Base-by-base conservation (phyloP, 441 rosid species). In the Erodium trifolium region DNA sequence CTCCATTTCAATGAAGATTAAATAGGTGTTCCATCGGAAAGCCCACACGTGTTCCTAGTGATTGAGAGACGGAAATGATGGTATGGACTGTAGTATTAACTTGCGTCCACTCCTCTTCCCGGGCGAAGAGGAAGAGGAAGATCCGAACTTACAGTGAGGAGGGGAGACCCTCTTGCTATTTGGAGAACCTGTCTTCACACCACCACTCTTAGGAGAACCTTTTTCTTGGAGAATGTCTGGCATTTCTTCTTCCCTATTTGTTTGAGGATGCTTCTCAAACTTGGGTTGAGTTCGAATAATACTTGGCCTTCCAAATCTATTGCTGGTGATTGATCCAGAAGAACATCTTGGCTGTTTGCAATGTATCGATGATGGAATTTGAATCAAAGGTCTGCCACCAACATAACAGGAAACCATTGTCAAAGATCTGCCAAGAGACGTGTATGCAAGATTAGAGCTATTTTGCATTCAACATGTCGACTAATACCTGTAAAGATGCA, bases 121-220 rank as follows among this genome's bases (percentile, higher is more conserved):
- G 3, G 95, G 87, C 60, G 89, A 83, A 37, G 91, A 83, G 29
- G 89, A 83, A 35, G 34, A 31, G 34, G 41, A 37, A 37, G 90
- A 83, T 34, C 88, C 87, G 13, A 86, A 74, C 69, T 81, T 82
- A 9, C 69, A 68, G 41, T 86, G 83, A 17, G 95, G 97, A 16
- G 96, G 97, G 73, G 98, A 92, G 71, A 95, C 86, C 85, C 99
- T 90, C 88, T 95, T 95, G 75, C 93, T 79, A 80, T 92, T 95
- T 53, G 99, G 99, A 74, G 99, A 92, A 13, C 71, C 77, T 6
- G 88, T 83, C 83, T 88, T 95, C 69, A 83, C 66, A 49, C 14
- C 16, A 13, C 79, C 78, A 0, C 73, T 53, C 27, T 49, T 66
- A 1, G 88, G 87, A 67, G 89, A 74, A 66, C 67, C 63, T 72